Base-by-base conservation (phyloP, 73 alveolate genomes). In the Blepharisma japonicum region DNA sequence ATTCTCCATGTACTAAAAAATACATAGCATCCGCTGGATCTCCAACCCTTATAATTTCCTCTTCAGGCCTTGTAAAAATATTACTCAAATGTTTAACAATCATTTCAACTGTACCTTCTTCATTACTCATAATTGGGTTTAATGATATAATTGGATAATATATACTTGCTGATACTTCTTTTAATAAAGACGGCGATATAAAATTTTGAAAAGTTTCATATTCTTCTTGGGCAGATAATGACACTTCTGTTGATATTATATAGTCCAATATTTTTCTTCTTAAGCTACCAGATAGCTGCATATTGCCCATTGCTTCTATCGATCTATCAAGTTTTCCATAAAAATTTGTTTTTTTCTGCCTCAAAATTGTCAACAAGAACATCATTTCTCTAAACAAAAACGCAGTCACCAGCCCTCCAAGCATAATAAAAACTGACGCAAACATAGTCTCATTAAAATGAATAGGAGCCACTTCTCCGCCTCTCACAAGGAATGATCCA, bases 321-420 rank as follows among this genome's bases (percentile, higher is more conserved):
- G 82, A 83, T 68, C 21, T 18, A n/a, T 89, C 95, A 0, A 85
- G 32, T 27, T 14, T 81, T 46, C 39, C 82, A 20, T 80, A 56
- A 45, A 70, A 71, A 50, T 18, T 11, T 0, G 82, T 14, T 1
- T 21, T 39, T 21, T 80, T 27, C 79, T 25, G 14, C 9, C 47
- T 71, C 32, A 80, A 47, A 6, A 27, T 48, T 39, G 74, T 20
- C 56, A 83, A 18, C 6, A 83, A 46, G 27, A 83, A 86, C 5
- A 86, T 71, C 47, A 83, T 20, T 21, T 83, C 83, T 6, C 86
- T 86, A 4, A 83, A 56, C 6, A 88, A 45, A n/a, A 70, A 7
- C 0, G 95, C 95, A 67, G 79, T 88, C 25, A 84, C 84, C 45
- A 88, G 68, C 68, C 90, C 90, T 18, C 91, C 91, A 6, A 71